A percentile compares a stretch with the other conserved stretches of the same genome.
phyloP scores from a whole-genome alignment of 1,284 basidiomycete genomes.

The Cutaneotrichosporon cavernicola region DNA sequence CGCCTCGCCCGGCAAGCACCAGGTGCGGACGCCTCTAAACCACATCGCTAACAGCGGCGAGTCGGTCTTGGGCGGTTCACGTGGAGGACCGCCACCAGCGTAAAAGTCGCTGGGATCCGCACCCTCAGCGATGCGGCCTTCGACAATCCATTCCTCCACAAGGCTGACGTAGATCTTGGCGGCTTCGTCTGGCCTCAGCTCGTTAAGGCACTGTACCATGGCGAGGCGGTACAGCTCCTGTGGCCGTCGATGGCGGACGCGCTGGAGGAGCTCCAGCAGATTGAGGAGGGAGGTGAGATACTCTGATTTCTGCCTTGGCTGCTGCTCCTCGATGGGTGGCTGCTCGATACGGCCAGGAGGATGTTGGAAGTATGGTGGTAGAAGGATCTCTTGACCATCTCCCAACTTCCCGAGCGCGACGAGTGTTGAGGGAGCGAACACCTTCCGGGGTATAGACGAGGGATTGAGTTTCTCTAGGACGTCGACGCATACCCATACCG shows the following conservation, averaged over 20 bases:
- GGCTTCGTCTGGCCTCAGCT: conserved; percentile 40
- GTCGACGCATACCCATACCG: neutral
- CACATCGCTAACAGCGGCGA: conserved; percentile 36
- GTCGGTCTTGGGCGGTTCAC: conserved; percentile 13
- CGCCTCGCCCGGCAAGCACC: conserved; percentile 50
- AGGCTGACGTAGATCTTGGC: conserved; percentile 49
- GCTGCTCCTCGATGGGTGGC: conserved; percentile 29
- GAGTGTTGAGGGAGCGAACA: conserved; percentile 11
- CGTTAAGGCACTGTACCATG: conserved; percentile 33
- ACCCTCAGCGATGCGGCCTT: conserved; percentile 49
- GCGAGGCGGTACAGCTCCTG: conserved; percentile 35
- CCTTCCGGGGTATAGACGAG: conserved; percentile 6
- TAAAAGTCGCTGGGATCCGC: conserved; percentile 44
- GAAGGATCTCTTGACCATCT: neutral
- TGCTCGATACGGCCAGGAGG: conserved; percentile 6
- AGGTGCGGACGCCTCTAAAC: conserved; percentile 50
- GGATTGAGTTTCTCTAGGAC: conserved; percentile 12
- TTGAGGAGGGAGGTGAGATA: conserved; percentile 23
- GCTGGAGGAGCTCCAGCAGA: conserved; percentile 35
- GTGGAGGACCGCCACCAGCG: conserved; percentile 25
- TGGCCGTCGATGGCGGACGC: conserved; percentile 37
- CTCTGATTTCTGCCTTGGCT: neutral
- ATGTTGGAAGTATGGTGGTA: neutral
- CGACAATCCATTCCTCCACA: conserved; percentile 54
- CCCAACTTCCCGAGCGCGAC: neutral